Base-by-base conservation (phyloP, 73 alveolate genomes). In the Breviolum minutum region DNA sequence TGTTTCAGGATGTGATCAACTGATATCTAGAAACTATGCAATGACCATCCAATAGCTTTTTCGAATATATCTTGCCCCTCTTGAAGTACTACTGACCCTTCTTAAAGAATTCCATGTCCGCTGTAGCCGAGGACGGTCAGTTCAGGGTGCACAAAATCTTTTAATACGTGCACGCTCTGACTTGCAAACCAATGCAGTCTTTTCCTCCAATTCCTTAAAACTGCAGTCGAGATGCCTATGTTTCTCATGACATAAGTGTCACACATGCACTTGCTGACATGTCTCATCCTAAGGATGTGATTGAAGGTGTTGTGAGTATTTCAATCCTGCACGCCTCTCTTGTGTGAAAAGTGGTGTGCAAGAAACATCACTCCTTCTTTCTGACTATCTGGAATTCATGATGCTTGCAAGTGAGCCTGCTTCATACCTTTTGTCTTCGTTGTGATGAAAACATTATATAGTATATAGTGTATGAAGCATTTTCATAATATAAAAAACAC, bases 261-360 rank as follows among this genome's bases (percentile, higher is more conserved):
- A 5, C n/a, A 16, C 92, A 62, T 83, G 92, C 92, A 83, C 92
- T 79, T 79, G 87, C 87, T 79, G 87, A 63, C 87, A 79, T n/a
- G 87, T 29, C 64, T 63, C 11, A 79, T 79, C 87, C 87, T 29
- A 79, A 24, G 87, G 87, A 27, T 29, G 82, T 73, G 82, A 24
- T 73, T 19, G 82, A 10, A 26, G 11, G 82, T 73, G 40, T 73
- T 40, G 54, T 40, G 54, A 40, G 54, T 3, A 40, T 40, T 40
- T 40, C 54, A 40, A 40, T 40, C 54, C 54, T 40, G 54, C 54
- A 40, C 0, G 54, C 54, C 54, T 40, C 54, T 40, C 27, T 40
- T 73, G 24, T 8, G 17, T 73, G 29, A 19, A 24, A 22, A 24
- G 82, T 73, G 82, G 48, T 24, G 17, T 73, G 82, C 7, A 40